Evolutionary conservation across 2,329 filamentous ascomycete genomes (phyloP).

Genomic region (Diaporthe velutina): DNA sequence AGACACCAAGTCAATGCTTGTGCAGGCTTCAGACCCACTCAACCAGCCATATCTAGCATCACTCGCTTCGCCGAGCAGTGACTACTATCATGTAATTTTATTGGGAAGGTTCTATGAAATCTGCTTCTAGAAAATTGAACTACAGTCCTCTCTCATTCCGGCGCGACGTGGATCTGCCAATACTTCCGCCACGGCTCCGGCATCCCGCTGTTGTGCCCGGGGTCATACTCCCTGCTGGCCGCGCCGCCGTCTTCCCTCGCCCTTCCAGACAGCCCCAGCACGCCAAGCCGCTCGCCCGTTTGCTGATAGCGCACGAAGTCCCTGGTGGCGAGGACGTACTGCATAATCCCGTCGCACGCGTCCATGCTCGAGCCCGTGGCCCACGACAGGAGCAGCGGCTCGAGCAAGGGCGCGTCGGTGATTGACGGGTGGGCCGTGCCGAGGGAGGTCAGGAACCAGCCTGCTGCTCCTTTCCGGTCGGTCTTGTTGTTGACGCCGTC

Average conservation of each 20-base stretch:
- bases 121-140: background rate
- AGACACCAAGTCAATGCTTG: too few relatives aligned
- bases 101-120: background rate
- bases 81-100: background rate
- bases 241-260: constrained; percentile 3
- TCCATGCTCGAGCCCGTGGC: constrained; percentile 73
- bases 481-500: constrained; percentile 56
- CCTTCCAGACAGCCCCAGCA: constrained; percentile 30
- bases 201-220: constrained; percentile 26
- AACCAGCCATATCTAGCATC: background rate
- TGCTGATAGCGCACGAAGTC: constrained; percentile 57
- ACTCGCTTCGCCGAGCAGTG: background rate
- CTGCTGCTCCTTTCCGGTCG: constrained; percentile 49
- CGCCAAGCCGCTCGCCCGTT: constrained; percentile 19
- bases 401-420: constrained; percentile 75
- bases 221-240: constrained; percentile 36
- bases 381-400: constrained; percentile 71
- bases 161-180: constrained; percentile 38
- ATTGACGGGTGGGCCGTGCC: constrained; percentile 73
- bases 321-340: constrained; percentile 71
- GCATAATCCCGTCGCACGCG: constrained; percentile 65
- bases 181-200: constrained; percentile 35
- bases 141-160: background rate
- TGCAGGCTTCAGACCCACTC: background rate
- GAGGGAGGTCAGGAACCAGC: constrained; percentile 68